phyloP scores from a whole-genome alignment of 441 rosid species.

The Adansonia rubrostipa region DNA sequence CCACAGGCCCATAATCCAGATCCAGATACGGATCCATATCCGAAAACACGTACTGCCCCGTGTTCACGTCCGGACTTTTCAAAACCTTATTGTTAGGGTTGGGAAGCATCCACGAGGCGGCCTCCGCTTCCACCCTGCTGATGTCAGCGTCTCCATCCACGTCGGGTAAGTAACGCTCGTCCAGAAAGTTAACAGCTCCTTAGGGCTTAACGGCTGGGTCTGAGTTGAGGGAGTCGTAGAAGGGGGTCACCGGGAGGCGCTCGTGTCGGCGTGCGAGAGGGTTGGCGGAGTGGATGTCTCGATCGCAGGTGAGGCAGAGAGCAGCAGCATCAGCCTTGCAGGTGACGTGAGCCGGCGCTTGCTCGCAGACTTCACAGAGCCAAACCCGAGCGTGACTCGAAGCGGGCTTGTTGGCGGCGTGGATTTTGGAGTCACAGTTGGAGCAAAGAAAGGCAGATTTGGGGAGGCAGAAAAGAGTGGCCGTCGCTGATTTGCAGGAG shows the following conservation, averaged over 20 bases:
- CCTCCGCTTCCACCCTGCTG: conserved; percentile 81
- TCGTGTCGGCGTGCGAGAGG: conserved; percentile 84
- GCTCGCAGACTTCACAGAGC: conserved; percentile 96
- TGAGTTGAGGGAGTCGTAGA: conserved; percentile 53
- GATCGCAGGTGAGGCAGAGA: conserved; percentile 85
- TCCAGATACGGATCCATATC: conserved; percentile 77
- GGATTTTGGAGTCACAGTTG: conserved; percentile 77
- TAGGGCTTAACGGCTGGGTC: conserved; percentile 38
- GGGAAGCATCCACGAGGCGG: conserved; percentile 81
- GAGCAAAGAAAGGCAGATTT: conserved; percentile 86
- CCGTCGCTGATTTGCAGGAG: conserved; percentile 85
- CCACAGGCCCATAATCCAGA: conserved; percentile 37
- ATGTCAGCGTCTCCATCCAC: conserved; percentile 49
- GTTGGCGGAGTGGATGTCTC: conserved; percentile 90
- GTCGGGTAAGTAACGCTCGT: conserved; percentile 51
- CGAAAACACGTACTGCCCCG: conserved; percentile 61
- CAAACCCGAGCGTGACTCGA: conserved; percentile 89
- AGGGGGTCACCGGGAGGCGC: conserved; percentile 75
- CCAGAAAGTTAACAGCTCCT: conserved; percentile 51
- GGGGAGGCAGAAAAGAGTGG: conserved; percentile 73
- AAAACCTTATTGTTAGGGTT: conserved; percentile 51
- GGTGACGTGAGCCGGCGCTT: conserved; percentile 88
- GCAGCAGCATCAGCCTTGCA: conserved; percentile 97
- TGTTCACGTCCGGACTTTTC: conserved; percentile 56
- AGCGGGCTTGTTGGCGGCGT: conserved; percentile 88